phyloP scores from a whole-genome alignment of 2,329 filamentous ascomycete species.

The Ophiocordyceps camponoti-saundersi region DNA sequence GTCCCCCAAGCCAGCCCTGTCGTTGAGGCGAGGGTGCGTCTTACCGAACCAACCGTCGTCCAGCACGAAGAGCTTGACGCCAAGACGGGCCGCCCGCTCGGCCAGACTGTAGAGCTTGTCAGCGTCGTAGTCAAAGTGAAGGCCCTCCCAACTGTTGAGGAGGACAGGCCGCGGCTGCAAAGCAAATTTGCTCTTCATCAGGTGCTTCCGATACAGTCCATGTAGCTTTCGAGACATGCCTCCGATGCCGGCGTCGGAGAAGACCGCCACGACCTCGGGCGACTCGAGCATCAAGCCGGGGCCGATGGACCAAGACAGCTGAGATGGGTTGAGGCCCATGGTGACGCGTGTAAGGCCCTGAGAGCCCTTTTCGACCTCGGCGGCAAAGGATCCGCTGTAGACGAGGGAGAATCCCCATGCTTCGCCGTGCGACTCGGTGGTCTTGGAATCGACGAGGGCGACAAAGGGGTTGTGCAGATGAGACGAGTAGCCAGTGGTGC shows the following conservation, averaged over 20 bases:
- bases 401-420: constrained; percentile 49
- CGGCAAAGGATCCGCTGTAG: constrained; percentile 45
- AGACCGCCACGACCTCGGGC: constrained; percentile 45
- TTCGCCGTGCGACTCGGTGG: constrained; percentile 43
- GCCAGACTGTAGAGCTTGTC: constrained; percentile 37
- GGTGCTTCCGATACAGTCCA: constrained; percentile 41
- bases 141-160: constrained; percentile 50
- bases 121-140: constrained; percentile 40
- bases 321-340: constrained; percentile 42
- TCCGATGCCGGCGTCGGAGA: constrained; percentile 39
- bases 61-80: constrained; percentile 45
- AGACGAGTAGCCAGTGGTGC: constrained; percentile 43
- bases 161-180: constrained; percentile 33
- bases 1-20: constrained; percentile 43
- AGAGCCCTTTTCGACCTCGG: constrained; percentile 43
- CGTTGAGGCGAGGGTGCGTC: constrained; percentile 39
- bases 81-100: constrained; percentile 36
- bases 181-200: constrained; percentile 39
- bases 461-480: constrained; percentile 50
- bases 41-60: constrained; percentile 52
- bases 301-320: constrained; percentile 38
- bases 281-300: constrained; percentile 40
- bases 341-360: constrained; percentile 43
- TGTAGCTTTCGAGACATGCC: constrained; percentile 47
- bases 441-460: constrained; percentile 33